A percentile compares a stretch with the other conserved stretches of the same genome.
phyloP scores from a whole-genome alignment of 1,139 yeast genomes.

The Starmera stellimalicola region DNA sequence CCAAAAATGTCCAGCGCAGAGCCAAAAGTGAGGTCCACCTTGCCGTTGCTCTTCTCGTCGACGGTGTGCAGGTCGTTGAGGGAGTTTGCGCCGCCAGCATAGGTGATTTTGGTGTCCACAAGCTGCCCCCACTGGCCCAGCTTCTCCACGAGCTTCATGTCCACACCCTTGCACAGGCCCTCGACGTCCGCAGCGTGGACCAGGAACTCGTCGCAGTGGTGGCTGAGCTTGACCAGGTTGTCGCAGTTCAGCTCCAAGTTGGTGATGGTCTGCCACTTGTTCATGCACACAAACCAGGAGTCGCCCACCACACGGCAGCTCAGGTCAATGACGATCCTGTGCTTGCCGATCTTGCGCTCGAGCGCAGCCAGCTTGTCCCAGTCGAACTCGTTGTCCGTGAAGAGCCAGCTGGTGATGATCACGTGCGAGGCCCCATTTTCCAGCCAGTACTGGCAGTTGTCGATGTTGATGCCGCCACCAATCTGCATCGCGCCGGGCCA shows the following conservation, averaged over 20 bases:
- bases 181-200: slow-evolving; percentile 98
- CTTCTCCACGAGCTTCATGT: slow-evolving; percentile 57
- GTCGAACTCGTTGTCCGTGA: slow-evolving; percentile 24
- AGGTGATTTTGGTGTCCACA: slow-evolving; percentile 59
- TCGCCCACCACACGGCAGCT: slow-evolving; percentile 51
- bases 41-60: slow-evolving; percentile 56
- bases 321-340: slow-evolving; percentile 74
- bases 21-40: slow-evolving; percentile 87
- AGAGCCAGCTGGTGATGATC: slow-evolving; percentile 88
- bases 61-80: slow-evolving; percentile 61
- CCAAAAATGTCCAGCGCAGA: slow-evolving; percentile 94
- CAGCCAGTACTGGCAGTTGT: slow-evolving; percentile 72
- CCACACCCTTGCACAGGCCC: slow-evolving; percentile 90
- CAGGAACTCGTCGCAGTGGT: slow-evolving; percentile 75
- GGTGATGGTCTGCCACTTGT: slow-evolving; percentile 93
- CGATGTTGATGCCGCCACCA: slow-evolving; percentile 82
- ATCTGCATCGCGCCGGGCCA: slow-evolving; percentile 77
- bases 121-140: slow-evolving; percentile 70
- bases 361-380: slow-evolving; percentile 23
- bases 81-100: slow-evolving; percentile 94
- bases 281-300: slow-evolving; percentile 89
- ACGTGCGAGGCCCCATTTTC: slow-evolving; percentile 64
- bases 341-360: slow-evolving; percentile 47
- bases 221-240: slow-evolving; percentile 43
- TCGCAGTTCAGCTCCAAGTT: slow-evolving; percentile 42